Base-by-base conservation (phyloP, 257 asterid genomes). In the Capsicum baccatum region DNA sequence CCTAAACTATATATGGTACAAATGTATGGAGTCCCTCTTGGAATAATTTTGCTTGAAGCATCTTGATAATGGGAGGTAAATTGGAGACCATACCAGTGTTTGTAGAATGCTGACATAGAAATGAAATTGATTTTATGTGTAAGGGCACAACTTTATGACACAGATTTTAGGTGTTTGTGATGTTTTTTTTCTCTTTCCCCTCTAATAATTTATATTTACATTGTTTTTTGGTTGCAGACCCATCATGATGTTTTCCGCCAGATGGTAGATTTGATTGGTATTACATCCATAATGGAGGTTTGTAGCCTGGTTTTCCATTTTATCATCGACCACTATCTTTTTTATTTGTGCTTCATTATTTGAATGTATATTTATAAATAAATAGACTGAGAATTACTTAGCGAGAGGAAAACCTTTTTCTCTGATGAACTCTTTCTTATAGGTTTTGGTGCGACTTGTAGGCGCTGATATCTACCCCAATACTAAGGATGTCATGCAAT, bases 251-350 rank as follows among this genome's bases (percentile, higher is more conserved):
- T 95, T 80, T 93, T 97, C 83, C 90, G 89, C 84, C 92, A 91
- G 92, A 96, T 97, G 87, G 98, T 97, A 83, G 98, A 97, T 93
- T 91, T 97, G 93, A 95, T 97, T 86, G 99, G 98, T 79, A 92
- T 97, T 87, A 97, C 98, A 64, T 97, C 99, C 83, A 94, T 97
- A 85, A 97, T 95, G 99, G 99, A 97, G 98, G 99, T 97, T 87
- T 83, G 88, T 82, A 79, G 54, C 66, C 33, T 9, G 66, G 83
- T 82, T 80, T n/a, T 78, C 57, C 62, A 86, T 64, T 83, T 76
- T 21, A 52, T 47, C 47, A 6, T 76, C 17, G 42, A 21, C 47
- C 47, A 14, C 15, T 14, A 26, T 54, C 26, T 78, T 54, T 78
- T 54, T 78, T 54, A 33, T 78, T 50, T 76, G 63, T 81, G 55